Base-by-base conservation (phyloP, 805 yeast genomes). In the Lachancea kluyveri region DNA sequence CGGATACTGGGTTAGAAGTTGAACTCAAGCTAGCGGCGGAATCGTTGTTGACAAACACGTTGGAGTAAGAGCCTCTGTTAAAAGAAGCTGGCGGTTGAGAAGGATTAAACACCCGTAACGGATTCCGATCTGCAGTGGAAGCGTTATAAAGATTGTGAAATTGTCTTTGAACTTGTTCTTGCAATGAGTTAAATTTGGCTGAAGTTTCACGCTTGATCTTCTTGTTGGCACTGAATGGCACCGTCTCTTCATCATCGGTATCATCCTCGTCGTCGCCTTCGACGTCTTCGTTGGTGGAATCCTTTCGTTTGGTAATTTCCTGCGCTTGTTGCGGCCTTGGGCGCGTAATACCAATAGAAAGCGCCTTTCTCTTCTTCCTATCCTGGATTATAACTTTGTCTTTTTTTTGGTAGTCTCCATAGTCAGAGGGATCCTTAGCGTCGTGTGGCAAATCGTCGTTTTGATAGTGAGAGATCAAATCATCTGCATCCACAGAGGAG, bases 401-500 rank as follows among this genome's bases (percentile, higher is more conserved):
- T 30, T 46, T 52, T 27, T 70, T 62, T 39, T 59, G 60, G 52
- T 75, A 75, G 39, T 70, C 70, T 8, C 87, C 87, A 47, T 75
- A 82, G 50, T 78, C 79, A 4, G 64, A 66, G 0, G 88, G 88
- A 13, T 68, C 64, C 50, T 80, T 80, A 9, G 63, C 59, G 49
- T 81, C 90, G 44, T 78, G 79, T 1, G 59, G 35, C 26, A 48
- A 47, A 2, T 38, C 39, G 4, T 48, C 45, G 28, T 62, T 50
- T 30, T 43, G 41, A 48, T 67, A 72, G 25, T 57, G 53, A 8
- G 57, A 52, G 9, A 76, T 44, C 26, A 80, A 57, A 8, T 69
- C 68, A 8, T 65, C 59, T 2, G 86, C 69, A 39, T 78, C 76
- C 11, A 78, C 77, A 4, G 94, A 77, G 6, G 87, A 72, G 52